These are phyloP conservation scores for Dothistroma septosporum DNA, from an alignment of 2,329 filamentous ascomycete genomes.

Conservation along the genomic window DNA sequence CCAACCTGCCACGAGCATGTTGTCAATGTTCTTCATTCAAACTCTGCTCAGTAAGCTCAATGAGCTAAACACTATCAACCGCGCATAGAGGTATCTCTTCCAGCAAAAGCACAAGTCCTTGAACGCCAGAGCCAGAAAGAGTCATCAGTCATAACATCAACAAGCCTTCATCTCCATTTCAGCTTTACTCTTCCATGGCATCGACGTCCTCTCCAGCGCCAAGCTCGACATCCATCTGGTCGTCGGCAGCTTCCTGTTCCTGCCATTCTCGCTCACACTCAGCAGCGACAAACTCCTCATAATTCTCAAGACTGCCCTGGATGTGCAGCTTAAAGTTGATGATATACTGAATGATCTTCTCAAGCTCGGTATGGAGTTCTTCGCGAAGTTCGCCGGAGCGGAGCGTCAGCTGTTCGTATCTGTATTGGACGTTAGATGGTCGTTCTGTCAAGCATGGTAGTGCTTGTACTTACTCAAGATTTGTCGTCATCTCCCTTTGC, in stretches of 20 bases:
- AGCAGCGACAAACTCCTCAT: constrained; percentile 87
- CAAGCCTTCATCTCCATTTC: neutral
- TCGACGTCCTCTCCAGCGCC: constrained; percentile 10
- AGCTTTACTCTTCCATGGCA: constrained; percentile 17
- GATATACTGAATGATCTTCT: constrained; percentile 92
- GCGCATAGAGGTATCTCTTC: constrained; percentile 10
- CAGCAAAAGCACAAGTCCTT: neutral
- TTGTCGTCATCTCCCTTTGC: constrained; percentile 92
- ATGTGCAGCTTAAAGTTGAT: constrained; percentile 99
- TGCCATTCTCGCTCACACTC: constrained; percentile 69
- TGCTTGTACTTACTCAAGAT: constrained; percentile 69
- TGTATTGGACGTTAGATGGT: constrained; percentile 36
- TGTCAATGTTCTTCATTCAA: no score
- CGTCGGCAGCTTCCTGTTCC: constrained; percentile 44
- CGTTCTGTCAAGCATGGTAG: no score
- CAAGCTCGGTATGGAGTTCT: constrained; percentile 94
- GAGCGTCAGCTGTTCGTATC: constrained; percentile 88
- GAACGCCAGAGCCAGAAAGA: neutral
- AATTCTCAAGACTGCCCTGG: constrained; percentile 87
- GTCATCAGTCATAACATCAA: constrained; percentile 7
- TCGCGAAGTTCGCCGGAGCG: constrained; percentile 81
- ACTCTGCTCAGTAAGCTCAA: neutral
- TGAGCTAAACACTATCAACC: neutral
- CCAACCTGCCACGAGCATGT: no score
- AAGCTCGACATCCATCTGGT: constrained; percentile 6